A percentile compares a stretch with the other conserved stretches of the same genome.
Conservation (phyloP, 768 basidiomycete species). For the Sutorius australiensis region DNA sequence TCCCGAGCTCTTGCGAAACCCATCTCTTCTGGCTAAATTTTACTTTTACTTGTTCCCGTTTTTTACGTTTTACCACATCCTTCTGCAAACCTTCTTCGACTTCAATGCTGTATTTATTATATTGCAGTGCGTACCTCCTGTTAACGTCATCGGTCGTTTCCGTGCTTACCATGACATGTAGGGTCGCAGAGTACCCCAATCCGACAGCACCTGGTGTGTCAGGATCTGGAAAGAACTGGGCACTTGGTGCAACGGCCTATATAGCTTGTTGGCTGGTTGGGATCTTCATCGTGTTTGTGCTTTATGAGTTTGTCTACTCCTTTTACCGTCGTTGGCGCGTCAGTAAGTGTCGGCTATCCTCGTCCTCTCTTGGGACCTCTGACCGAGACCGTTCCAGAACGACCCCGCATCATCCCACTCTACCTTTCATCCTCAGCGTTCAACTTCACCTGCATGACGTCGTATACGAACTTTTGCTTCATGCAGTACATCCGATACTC, state of each 20-base stretch:
- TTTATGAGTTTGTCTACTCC: slow-evolving; percentile 76
- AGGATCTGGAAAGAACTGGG: slow-evolving; percentile 75
- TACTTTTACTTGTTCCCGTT: slow-evolving; percentile 72
- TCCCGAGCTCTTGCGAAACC: slow-evolving; percentile 62
- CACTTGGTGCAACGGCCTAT: slow-evolving; percentile 78
- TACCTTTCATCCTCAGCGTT: slow-evolving; percentile 79
- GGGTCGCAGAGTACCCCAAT: slow-evolving; percentile 73
- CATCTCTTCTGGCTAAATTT: slow-evolving; percentile 48
- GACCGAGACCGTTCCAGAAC: slow-evolving; percentile 47
- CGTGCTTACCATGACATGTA: slow-evolving; percentile 30
- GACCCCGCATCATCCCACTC: slow-evolving; percentile 77
- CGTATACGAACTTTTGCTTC: slow-evolving; percentile 82
- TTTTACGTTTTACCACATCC: slow-evolving; percentile 66
- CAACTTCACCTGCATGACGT: slow-evolving; percentile 70
- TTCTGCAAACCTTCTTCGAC: slow-evolving; percentile 81
- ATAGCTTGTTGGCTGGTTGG: slow-evolving; percentile 76
- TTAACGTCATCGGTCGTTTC: not conserved
- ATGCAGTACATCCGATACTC: slow-evolving; percentile 72
- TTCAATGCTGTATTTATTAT: slow-evolving; percentile 85
- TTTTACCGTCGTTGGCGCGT: slow-evolving; percentile 74
- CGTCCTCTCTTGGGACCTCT: slow-evolving; percentile 13
- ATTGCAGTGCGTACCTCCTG: slow-evolving; percentile 60
- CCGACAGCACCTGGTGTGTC: slow-evolving; percentile 65
- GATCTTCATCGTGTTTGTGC: slow-evolving; percentile 65
- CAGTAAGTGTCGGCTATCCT: slow-evolving; percentile 49